Evolutionary conservation across 2,329 filamentous ascomycete genomes (phyloP), one percentile per base, ranked within the genome.

Genomic region (Colletotrichum agaves): DNA sequence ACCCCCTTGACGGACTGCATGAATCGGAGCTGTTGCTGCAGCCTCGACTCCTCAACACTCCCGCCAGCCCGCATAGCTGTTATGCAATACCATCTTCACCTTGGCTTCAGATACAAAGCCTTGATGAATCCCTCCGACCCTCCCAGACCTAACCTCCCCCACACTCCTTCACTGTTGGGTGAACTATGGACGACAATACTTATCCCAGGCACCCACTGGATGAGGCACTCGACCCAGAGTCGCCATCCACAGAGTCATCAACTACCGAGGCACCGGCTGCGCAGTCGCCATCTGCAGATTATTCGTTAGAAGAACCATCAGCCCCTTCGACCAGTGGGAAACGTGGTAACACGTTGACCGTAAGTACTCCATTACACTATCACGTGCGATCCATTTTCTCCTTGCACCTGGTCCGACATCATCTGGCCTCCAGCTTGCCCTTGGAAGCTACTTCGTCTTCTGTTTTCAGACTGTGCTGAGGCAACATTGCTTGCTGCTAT

Each of bases 131-230:
- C 50, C 21, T 56, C 35, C 35, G 50, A 37, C 23, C 55, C 46
- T 12, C 53, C 33, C 11, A 21, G 46, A 37, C 21, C 23, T 44
- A 47, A 53, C 23, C 66, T 21, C 41, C 43, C 17, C 41, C 39
- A 21, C n/a, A 47, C 19, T 31, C 47, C 39, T 52, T 70, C 67
- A 63, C 63, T 70, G 41, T 52, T 63, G 64, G 69, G 69, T 69
- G 69, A 64, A 67, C 23, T 5, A 71, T 71, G 70, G 57, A 71
- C 35, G 44, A 55, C 55, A 59, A 70, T 21, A 46, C 58, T 15
- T 37, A 56, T 6, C 41, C 61, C 12, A 60, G 71, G 52, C 72
- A 62, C 66, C 77, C 77, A 37, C 35, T 15, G n/a, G 31, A 10
- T 23, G 47, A 35, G 47, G 15, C 5, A 50, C 15, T 12, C 13